Evolutionary conservation across 345 rosid genomes (phyloP).

Genomic region (Citrus inodora): DNA sequence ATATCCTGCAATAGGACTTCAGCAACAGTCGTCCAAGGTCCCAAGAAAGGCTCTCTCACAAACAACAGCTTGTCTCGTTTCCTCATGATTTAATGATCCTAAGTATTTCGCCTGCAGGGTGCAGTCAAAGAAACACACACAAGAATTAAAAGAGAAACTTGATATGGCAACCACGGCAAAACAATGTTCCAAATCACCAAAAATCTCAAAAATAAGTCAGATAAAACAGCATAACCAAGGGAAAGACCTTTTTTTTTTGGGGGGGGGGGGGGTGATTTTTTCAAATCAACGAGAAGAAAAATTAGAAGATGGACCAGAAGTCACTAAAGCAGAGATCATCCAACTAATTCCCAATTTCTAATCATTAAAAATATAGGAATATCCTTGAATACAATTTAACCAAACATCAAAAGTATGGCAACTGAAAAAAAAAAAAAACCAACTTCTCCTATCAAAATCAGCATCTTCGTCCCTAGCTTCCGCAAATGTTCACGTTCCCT

Average conservation of each 20-base stretch:
- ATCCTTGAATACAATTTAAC: background rate
- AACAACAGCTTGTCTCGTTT: constrained; percentile 78
- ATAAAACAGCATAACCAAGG: background rate
- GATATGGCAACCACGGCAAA: background rate
- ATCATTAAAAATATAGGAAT: background rate
- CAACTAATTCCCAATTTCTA: background rate
- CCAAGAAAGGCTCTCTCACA: constrained; percentile 90
- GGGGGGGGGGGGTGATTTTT: too few relatives aligned
- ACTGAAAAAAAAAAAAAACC: background rate
- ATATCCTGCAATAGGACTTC: constrained; percentile 94
- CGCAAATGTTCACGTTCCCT: background rate
- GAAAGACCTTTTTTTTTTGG: background rate
- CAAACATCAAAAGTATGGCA: background rate
- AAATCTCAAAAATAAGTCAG: background rate
- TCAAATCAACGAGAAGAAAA: too few relatives aligned
- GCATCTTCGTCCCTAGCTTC: background rate
- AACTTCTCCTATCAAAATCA: background rate
- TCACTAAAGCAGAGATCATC: too few relatives aligned
- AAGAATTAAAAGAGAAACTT: background rate
- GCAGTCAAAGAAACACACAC: background rate
- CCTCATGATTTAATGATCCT: constrained; percentile 86
- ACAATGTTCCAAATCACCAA: background rate
- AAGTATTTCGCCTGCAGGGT: constrained; percentile 59
- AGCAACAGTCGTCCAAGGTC: constrained; percentile 86
- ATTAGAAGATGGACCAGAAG: too few relatives aligned